phyloP scores from a whole-genome alignment of 345 rosid genomes.

The Eucalyptus caleyi region DNA sequence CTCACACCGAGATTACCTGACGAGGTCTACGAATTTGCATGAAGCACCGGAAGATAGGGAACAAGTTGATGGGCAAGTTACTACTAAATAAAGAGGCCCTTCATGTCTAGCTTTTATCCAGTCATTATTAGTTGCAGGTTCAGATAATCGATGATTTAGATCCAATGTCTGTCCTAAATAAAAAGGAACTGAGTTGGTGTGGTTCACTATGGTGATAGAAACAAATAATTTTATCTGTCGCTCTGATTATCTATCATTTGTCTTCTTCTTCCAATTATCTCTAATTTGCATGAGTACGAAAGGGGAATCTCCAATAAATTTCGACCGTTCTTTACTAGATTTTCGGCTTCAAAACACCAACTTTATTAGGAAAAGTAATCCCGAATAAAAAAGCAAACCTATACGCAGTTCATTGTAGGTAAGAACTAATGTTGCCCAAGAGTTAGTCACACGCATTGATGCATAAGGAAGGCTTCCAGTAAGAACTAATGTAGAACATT shows the following conservation, averaged over 20 bases:
- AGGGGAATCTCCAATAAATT: not conserved
- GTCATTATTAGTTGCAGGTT: not conserved
- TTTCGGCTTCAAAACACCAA: not conserved
- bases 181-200: not conserved
- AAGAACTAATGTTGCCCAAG: not conserved
- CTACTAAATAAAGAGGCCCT: not conserved
- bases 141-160: not conserved
- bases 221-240: not conserved
- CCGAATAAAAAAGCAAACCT: not conserved
- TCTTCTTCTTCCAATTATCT: not conserved
- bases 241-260: not conserved
- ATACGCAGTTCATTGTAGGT: not conserved
- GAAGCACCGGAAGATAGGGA: not conserved
- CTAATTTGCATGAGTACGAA: not conserved
- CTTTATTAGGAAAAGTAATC: not conserved
- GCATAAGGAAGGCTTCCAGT: not conserved
- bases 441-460: not conserved
- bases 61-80: not conserved
- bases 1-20: conserved; percentile 1
- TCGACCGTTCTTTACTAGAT: not conserved
- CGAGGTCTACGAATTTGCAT: not conserved
- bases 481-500: not conserved
- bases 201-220: not conserved
- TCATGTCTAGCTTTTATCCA: not conserved
- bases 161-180: not conserved